A percentile compares a stretch with the other conserved stretches of the same genome.
Evolutionary conservation across 257 asterid species (phyloP).

Genomic region (Fraxinus americana): DNA sequence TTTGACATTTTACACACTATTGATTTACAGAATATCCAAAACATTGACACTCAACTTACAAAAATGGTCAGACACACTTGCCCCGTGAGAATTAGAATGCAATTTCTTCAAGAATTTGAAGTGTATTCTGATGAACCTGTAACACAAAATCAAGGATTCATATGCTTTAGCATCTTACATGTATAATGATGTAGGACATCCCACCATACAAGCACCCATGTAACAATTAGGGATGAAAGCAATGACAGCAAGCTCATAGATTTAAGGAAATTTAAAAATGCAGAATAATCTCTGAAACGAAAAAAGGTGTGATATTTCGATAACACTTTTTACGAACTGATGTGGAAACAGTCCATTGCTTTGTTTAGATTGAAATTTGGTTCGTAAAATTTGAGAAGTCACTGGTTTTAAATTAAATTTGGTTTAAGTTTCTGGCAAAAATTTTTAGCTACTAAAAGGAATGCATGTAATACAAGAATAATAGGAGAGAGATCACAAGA

Average conservation of each 20-base stretch:
- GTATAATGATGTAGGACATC: background rate
- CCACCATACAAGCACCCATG: background rate
- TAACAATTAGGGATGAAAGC: slow-evolving; percentile 8
- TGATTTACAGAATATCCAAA: background rate
- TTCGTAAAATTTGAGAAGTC: background rate
- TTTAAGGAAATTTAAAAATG: slow-evolving; percentile 1
- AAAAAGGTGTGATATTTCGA: background rate
- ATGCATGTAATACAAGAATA: slow-evolving; percentile 1
- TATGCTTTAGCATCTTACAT: slow-evolving; percentile 16
- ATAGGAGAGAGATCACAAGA: background rate
- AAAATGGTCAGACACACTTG: slow-evolving; percentile 14
- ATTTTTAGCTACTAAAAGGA: background rate
- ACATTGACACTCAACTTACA: slow-evolving; percentile 20
- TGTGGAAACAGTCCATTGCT: background rate
- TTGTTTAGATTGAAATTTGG: slow-evolving; percentile 6
- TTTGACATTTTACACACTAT: background rate
- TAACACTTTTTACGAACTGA: background rate
- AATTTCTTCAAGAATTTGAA: slow-evolving; percentile 92
- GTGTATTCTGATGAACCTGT: slow-evolving; percentile 97
- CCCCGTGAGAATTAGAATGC: slow-evolving; percentile 60
- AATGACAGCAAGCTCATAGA: slow-evolving; percentile 2
- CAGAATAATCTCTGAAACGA: background rate
- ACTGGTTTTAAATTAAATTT: background rate
- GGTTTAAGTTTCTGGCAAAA: background rate
- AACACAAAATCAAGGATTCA: slow-evolving; percentile 27